Percentiles rank a stretch among this genome's conserved stretches.
Evolutionary conservation across 441 rosid species (phyloP).

Genomic region (Rhodomyrtus psidioides): DNA sequence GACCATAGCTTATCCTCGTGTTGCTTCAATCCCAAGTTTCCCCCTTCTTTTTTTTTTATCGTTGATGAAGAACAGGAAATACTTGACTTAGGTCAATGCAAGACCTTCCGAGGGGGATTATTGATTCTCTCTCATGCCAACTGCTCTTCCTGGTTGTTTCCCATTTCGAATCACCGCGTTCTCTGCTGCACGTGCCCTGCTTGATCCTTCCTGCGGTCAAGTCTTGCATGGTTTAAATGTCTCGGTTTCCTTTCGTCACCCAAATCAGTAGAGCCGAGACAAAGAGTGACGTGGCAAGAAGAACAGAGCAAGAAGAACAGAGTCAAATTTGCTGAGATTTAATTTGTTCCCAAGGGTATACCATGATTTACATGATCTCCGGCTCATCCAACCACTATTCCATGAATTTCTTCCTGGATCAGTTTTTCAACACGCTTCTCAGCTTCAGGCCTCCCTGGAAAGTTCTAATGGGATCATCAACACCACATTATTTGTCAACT

Average conservation of each 20-base stretch:
- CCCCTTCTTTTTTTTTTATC: too few relatives aligned
- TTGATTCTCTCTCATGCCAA: neutral
- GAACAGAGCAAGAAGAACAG: neutral
- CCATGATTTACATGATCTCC: constrained; percentile 56
- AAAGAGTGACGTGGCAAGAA: neutral
- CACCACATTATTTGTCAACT: constrained; percentile 69
- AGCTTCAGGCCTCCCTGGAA: constrained; percentile 71
- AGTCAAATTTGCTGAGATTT: constrained; percentile 63
- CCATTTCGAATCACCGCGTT: neutral
- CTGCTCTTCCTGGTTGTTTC: neutral
- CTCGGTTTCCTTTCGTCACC: neutral
- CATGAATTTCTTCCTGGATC: constrained; percentile 92
- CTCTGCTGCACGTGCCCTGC: neutral
- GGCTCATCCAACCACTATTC: constrained; percentile 80
- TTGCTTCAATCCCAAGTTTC: neutral
- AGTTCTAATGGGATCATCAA: constrained; percentile 68
- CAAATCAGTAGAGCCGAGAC: neutral
- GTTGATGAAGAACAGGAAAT: too few relatives aligned
- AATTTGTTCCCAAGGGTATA: constrained; percentile 77
- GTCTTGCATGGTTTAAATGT: neutral
- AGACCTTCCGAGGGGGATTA: neutral
- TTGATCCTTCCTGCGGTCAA: neutral
- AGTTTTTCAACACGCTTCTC: constrained; percentile 35
- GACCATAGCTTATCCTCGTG: neutral
- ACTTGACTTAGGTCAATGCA: too few relatives aligned